These are phyloP conservation scores for Gypsophila paniculata DNA, from an alignment of 179 eudicot species.

Conservation along the genomic window DNA sequence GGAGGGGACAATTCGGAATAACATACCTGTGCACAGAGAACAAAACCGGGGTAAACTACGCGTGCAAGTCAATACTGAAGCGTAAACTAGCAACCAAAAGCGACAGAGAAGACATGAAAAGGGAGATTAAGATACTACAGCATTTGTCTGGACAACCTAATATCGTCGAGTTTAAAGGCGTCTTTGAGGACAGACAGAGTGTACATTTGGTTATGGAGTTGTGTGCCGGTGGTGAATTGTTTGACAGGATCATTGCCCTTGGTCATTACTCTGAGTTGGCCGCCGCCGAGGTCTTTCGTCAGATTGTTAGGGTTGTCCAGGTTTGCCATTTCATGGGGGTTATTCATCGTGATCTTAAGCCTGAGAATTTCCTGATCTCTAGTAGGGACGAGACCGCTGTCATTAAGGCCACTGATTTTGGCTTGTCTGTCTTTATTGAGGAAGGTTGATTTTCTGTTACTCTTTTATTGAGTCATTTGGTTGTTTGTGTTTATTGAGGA, in stretches of 20 bases:
- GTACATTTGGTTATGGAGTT: constrained; percentile 89
- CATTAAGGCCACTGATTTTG: constrained; percentile 82
- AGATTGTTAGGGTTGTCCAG: constrained; percentile 64
- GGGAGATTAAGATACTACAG: constrained; percentile 79
- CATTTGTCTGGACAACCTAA: constrained; percentile 73
- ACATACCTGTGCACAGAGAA: constrained; percentile 65
- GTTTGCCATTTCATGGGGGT: constrained; percentile 17
- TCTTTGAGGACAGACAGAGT: constrained; percentile 68
- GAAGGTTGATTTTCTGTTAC: constrained; percentile 46
- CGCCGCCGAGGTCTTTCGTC: constrained; percentile 57
- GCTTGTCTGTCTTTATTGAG: constrained; percentile 72
- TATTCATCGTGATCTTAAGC: constrained; percentile 10
- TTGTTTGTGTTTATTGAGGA: background rate
- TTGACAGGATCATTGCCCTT: constrained; percentile 32
- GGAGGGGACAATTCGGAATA: constrained; percentile 85
- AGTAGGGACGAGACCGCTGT: constrained; percentile 20
- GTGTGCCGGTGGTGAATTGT: constrained; percentile 15
- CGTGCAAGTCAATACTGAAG: constrained; percentile 77
- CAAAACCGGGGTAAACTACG: constrained; percentile 50
- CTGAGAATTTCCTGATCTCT: constrained; percentile 13
- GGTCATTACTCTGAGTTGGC: constrained; percentile 70
- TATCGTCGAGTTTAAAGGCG: constrained; percentile 37
- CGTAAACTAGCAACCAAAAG: constrained; percentile 56
- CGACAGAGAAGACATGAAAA: constrained; percentile 70
- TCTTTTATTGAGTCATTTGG: background rate